phyloP scores from a whole-genome alignment of 352 stramenopile species.

The Pythium brassicae region DNA sequence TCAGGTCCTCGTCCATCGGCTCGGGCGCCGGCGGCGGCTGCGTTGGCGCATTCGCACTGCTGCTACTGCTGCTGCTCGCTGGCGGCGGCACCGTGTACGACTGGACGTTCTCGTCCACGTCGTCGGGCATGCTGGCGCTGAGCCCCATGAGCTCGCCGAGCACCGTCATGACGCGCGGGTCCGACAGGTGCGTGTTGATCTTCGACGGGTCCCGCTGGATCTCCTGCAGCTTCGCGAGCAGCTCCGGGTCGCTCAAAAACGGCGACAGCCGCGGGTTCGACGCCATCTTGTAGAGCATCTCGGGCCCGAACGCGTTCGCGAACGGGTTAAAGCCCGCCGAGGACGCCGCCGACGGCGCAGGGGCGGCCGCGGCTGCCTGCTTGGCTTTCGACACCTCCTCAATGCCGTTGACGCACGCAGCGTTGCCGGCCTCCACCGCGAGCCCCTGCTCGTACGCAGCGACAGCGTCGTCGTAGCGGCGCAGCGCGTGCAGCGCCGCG shows the following conservation, averaged over 20 bases:
- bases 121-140: conserved; percentile 65
- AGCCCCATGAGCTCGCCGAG: conserved; percentile 83
- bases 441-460: conserved; percentile 86
- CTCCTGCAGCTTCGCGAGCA: conserved; percentile 76
- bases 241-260: conserved; percentile 91
- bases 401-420: conserved; percentile 89
- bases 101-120: conserved; percentile 38
- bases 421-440: conserved; percentile 90
- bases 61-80: neutral
- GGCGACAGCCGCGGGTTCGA: conserved; percentile 83
- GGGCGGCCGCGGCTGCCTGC: conserved; percentile 15
- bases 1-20: conserved; percentile 77
- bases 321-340: conserved; percentile 91
- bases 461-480: conserved; percentile 81
- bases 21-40: conserved; percentile 45
- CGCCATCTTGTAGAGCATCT: conserved; percentile 94
- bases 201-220: conserved; percentile 75
- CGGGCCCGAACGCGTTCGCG: conserved; percentile 90
- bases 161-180: conserved; percentile 85
- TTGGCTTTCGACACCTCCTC: conserved; percentile 93
- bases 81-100: conserved; percentile 17
- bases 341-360: conserved; percentile 11
- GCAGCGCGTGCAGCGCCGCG: conserved; percentile 94
- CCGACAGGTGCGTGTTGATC: conserved; percentile 74
- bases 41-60: conserved; percentile 14